phyloP scores from a whole-genome alignment of 1,284 basidiomycete genomes.

The Tremellales sp. region DNA sequence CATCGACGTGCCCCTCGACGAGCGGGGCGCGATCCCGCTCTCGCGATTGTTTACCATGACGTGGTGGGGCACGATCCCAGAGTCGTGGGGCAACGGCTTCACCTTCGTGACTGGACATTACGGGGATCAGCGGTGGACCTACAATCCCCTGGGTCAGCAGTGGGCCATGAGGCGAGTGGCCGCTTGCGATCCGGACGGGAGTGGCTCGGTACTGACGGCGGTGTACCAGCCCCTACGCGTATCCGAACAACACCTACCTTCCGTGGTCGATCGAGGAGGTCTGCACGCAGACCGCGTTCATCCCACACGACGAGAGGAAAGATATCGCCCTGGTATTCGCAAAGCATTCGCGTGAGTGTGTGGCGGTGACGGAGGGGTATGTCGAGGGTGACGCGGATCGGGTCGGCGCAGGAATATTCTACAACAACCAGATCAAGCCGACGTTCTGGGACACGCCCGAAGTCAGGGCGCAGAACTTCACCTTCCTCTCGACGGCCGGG shows the following conservation, averaged over 20 bases:
- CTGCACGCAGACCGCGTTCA: conserved; percentile 28
- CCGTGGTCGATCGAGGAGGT: conserved; percentile 41
- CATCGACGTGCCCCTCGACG: conserved; percentile 24
- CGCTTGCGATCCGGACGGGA: not conserved
- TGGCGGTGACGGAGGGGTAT: not conserved
- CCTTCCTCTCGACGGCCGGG: conserved; percentile 31
- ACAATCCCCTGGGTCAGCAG: conserved; percentile 39
- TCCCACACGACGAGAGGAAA: conserved; percentile 22
- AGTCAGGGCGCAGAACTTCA: conserved; percentile 13
- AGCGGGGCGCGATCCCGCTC: conserved; percentile 35
- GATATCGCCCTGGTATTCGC: conserved; percentile 39
- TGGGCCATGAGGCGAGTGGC: conserved; percentile 38
- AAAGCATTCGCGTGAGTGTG: conserved; percentile 34
- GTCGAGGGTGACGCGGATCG: not conserved
- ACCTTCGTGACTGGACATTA: conserved; percentile 34
- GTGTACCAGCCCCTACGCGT: too few species aligned
- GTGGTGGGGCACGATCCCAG: too few species aligned
- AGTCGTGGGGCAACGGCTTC: too few species aligned
- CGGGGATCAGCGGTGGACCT: conserved; percentile 32
- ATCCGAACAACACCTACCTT: conserved; percentile 31
- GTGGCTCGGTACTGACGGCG: not conserved
- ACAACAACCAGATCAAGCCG: conserved; percentile 18
- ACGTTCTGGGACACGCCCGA: too few species aligned
- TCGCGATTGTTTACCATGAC: conserved; percentile 41
- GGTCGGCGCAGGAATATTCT: not conserved